These are phyloP conservation scores for Sarocladium strictum DNA, from an alignment of 2,329 filamentous ascomycete species.

Conservation along the genomic window DNA sequence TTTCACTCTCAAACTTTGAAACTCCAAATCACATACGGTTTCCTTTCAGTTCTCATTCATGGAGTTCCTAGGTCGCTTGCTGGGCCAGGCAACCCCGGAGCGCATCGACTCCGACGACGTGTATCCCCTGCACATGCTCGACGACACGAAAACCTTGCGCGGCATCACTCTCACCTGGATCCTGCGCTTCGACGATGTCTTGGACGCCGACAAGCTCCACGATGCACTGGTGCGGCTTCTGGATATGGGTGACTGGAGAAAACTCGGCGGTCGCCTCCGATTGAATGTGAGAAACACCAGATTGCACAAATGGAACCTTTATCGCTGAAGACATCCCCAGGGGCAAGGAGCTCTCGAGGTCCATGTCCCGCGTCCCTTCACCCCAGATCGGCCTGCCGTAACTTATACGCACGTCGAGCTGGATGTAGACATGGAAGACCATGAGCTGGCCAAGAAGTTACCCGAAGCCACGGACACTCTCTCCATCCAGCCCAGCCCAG, in stretches of 20 bases:
- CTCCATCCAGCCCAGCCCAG: slow-evolving; percentile 13
- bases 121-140: slow-evolving; percentile 26
- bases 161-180: slow-evolving; percentile 25
- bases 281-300: slow-evolving; percentile 25
- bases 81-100: no score
- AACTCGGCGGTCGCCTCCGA: slow-evolving; percentile 38
- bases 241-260: slow-evolving; percentile 37
- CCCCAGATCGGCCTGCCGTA: slow-evolving; percentile 29
- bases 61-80: no score
- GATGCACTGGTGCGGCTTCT: slow-evolving; percentile 30
- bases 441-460: slow-evolving; percentile 32
- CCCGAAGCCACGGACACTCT: slow-evolving; percentile 21
- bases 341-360: slow-evolving; percentile 23
- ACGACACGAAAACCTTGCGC: slow-evolving; percentile 20
- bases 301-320: slow-evolving; percentile 16
- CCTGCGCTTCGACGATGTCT: slow-evolving; percentile 38
- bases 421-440: slow-evolving; percentile 30
- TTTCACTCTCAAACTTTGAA: no score
- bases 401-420: slow-evolving; percentile 32
- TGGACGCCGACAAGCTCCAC: slow-evolving; percentile 34
- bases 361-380: slow-evolving; percentile 25
- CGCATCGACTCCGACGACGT: no score
- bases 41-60: no score
- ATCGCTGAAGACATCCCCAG: no score
- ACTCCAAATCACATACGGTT: no score